Percentiles rank a stretch among this genome's conserved stretches.
phyloP scores from a whole-genome alignment of 257 asterid genomes.

The Coffea eugenioides region DNA sequence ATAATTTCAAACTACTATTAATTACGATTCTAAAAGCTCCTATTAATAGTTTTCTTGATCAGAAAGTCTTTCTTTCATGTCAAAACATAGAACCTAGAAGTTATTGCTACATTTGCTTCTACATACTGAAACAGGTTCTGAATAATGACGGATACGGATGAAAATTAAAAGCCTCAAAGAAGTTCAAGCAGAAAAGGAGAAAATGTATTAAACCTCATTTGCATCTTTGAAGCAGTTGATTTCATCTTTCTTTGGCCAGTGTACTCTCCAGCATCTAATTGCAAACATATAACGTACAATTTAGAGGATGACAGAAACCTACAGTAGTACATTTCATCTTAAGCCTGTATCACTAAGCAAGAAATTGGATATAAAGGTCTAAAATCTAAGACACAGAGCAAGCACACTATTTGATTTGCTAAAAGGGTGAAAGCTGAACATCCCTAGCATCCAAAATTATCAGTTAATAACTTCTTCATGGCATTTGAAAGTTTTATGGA shows the following conservation, averaged over 20 bases:
- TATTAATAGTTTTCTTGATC: neutral
- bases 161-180: neutral
- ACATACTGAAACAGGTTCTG: no score
- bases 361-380: neutral
- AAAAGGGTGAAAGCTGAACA: neutral
- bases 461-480: neutral
- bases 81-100: neutral
- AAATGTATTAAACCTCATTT: constrained; percentile 48
- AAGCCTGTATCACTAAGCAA: neutral
- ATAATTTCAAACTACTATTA: no score
- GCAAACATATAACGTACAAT: neutral
- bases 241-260: constrained; percentile 64
- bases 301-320: neutral
- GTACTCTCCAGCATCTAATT: constrained; percentile 60
- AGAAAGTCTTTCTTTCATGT: neutral
- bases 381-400: neutral
- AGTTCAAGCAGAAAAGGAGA: constrained; percentile 5
- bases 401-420: neutral
- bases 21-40: neutral
- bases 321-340: neutral
- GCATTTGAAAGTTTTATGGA: neutral
- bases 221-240: constrained; percentile 61
- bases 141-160: neutral
- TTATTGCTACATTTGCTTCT: neutral
- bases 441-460: neutral